phyloP scores from a whole-genome alignment of 2,329 filamentous ascomycete genomes.

The Hawksworthiomyces lignivorus region DNA sequence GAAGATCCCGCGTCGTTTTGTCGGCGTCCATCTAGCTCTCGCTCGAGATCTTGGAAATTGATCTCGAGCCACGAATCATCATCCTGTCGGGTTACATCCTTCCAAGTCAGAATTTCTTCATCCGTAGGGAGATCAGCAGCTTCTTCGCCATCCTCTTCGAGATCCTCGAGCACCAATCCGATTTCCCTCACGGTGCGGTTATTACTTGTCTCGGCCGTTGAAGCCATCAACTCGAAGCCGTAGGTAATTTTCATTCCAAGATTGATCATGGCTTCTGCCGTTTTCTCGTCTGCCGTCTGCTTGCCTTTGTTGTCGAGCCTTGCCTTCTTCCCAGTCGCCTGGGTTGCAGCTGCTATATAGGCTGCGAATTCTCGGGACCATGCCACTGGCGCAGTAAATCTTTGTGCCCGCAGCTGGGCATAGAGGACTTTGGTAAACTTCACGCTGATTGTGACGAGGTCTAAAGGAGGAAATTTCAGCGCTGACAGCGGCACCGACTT shows the following conservation, averaged over 20 bases:
- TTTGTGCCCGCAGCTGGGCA: constrained; percentile 82
- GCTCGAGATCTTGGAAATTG: constrained; percentile 80
- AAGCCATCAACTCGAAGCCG: constrained; percentile 82
- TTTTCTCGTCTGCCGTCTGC: constrained; percentile 10
- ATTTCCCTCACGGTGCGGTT: constrained; percentile 67
- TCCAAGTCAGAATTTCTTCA: constrained; percentile 66
- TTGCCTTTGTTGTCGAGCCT: constrained; percentile 17
- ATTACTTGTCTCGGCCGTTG: constrained; percentile 59
- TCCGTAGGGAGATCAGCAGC: constrained; percentile 56
- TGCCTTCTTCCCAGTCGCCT: background rate
- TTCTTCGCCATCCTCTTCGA: constrained; percentile 61
- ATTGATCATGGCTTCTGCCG: constrained; percentile 40
- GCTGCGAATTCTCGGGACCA: constrained; percentile 35
- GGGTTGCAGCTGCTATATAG: constrained; percentile 14
- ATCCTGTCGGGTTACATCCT: constrained; percentile 55
- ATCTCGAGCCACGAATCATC: constrained; percentile 91
- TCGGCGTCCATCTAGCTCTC: constrained; percentile 55
- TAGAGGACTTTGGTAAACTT: constrained; percentile 84
- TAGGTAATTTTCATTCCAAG: constrained; percentile 84
- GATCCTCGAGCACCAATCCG: constrained; percentile 65
- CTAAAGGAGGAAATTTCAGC: constrained; percentile 62
- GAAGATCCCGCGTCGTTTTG: background rate
- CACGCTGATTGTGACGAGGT: constrained; percentile 71
- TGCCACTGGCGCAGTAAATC: constrained; percentile 58
- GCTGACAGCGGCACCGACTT: background rate